Conservation (phyloP, 495 filamentous ascomycete species). For the Penicilliopsis zonata region DNA sequence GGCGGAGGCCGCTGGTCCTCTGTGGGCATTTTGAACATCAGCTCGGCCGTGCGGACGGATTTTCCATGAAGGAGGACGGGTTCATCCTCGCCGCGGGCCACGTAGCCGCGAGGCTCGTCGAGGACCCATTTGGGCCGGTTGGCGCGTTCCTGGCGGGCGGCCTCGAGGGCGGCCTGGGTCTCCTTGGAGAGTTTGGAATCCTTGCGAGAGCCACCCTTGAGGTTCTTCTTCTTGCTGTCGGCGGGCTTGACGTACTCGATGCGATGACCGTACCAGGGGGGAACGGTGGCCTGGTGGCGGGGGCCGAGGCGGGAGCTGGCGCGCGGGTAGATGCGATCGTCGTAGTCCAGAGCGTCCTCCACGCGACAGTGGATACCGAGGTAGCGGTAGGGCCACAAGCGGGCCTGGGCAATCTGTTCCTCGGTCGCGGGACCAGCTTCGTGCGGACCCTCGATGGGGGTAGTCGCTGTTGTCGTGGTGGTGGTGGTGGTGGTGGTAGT, state of each 20-base stretch:
- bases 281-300: slow-evolving; percentile 80
- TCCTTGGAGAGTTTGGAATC: slow-evolving; percentile 68
- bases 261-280: slow-evolving; percentile 69
- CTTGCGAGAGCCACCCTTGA: slow-evolving; percentile 54
- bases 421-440: slow-evolving; percentile 71
- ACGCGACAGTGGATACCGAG: slow-evolving; percentile 90
- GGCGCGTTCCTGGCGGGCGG: slow-evolving; percentile 62
- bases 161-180: slow-evolving; percentile 62
- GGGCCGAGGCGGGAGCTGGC: slow-evolving; percentile 88
- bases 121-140: slow-evolving; percentile 84
- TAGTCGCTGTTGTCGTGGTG: too few species aligned
- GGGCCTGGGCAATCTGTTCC: slow-evolving; percentile 84
- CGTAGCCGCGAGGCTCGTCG: slow-evolving; percentile 81
- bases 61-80: slow-evolving; percentile 36
- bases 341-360: slow-evolving; percentile 93
- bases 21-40: slow-evolving; percentile 41
- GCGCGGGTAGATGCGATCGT: slow-evolving; percentile 94
- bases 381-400: slow-evolving; percentile 94
- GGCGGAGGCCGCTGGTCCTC: too few species aligned
- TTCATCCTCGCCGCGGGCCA: slow-evolving; percentile 70
- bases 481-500: too few species aligned
- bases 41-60: slow-evolving; percentile 39
- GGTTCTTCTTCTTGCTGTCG: slow-evolving; percentile 69
- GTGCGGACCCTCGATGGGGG: too few species aligned
- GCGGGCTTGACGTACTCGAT: slow-evolving; percentile 82